These are phyloP conservation scores for Magnaporthiopsis poae DNA, from an alignment of 2,329 filamentous ascomycete genomes.

Conservation along the genomic window DNA sequence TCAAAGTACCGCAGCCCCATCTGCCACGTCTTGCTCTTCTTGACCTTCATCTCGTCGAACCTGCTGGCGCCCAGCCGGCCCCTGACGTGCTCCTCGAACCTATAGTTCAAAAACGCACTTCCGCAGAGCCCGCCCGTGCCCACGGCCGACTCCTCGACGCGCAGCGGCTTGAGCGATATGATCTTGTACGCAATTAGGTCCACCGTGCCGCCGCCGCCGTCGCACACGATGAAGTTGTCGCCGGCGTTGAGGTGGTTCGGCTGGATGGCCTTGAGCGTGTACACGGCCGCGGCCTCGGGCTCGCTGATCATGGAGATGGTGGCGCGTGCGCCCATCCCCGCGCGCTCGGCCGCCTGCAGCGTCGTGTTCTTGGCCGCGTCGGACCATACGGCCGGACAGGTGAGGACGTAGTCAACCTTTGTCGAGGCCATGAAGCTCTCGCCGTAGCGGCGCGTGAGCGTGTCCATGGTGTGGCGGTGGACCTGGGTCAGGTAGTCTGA, in stretches of 20 bases:
- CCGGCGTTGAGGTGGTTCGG: slow-evolving; percentile 63
- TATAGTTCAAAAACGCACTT: slow-evolving; percentile 69
- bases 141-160: slow-evolving; percentile 69
- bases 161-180: slow-evolving; percentile 59
- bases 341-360: slow-evolving; percentile 64
- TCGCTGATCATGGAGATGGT: slow-evolving; percentile 73
- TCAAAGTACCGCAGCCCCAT: slow-evolving; percentile 73
- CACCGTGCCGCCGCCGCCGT: slow-evolving; percentile 55
- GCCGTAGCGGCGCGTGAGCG: slow-evolving; percentile 62
- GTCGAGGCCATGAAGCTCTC: slow-evolving; percentile 69
- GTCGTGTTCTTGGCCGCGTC: slow-evolving; percentile 80
- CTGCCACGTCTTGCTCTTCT: slow-evolving; percentile 71
- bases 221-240: slow-evolving; percentile 54
- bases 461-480: slow-evolving; percentile 70
- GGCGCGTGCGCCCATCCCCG: slow-evolving; percentile 63
- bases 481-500: slow-evolving; percentile 71
- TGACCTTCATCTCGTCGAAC: slow-evolving; percentile 66
- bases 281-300: slow-evolving; percentile 70
- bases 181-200: slow-evolving; percentile 77
- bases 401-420: slow-evolving; percentile 68
- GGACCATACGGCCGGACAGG: slow-evolving; percentile 75
- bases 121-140: slow-evolving; percentile 70
- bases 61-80: slow-evolving; percentile 54
- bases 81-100: slow-evolving; percentile 69
- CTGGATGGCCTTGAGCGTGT: slow-evolving; percentile 69